phyloP scores from a whole-genome alignment of 2,329 filamentous ascomycete genomes.

The Stagonosporopsis rhizophila region DNA sequence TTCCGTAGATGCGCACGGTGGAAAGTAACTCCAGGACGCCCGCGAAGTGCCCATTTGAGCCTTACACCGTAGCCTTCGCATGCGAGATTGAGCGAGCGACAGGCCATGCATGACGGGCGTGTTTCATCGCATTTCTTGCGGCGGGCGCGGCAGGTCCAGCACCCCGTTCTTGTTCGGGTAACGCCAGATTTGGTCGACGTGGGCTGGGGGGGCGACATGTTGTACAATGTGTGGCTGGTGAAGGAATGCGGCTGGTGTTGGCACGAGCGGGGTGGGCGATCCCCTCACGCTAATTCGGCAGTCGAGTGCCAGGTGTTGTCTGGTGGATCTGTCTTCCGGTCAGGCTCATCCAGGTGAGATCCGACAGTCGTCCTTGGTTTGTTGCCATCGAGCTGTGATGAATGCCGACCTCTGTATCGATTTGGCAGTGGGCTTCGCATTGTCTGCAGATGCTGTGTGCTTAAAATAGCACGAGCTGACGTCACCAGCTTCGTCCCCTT shows the following conservation, averaged over 20 bases:
- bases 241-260: conserved; percentile 5
- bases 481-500: not conserved
- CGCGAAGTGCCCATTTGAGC: conserved; percentile 12
- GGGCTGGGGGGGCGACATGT: conserved; percentile 7
- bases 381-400: too few relatives aligned
- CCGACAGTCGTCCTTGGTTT: not conserved
- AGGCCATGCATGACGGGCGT: conserved; percentile 3
- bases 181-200: conserved; percentile 1
- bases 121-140: conserved; percentile 20
- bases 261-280: conserved; percentile 9
- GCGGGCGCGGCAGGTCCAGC: conserved; percentile 16
- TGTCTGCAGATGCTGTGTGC: not conserved
- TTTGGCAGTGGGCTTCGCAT: not conserved
- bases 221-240: conserved; percentile 13
- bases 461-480: not conserved
- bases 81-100: conserved; percentile 2
- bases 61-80: conserved; percentile 16
- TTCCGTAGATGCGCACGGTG: conserved; percentile 4
- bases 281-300: conserved; percentile 10
- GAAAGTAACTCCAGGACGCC: conserved; percentile 5
- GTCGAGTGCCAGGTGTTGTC: not conserved
- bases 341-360: not conserved
- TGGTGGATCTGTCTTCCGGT: not conserved
- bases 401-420: not conserved
- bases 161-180: conserved; percentile 10